Conservation (phyloP, 1,284 basidiomycete genomes). For the Pterulicium gracile region DNA sequence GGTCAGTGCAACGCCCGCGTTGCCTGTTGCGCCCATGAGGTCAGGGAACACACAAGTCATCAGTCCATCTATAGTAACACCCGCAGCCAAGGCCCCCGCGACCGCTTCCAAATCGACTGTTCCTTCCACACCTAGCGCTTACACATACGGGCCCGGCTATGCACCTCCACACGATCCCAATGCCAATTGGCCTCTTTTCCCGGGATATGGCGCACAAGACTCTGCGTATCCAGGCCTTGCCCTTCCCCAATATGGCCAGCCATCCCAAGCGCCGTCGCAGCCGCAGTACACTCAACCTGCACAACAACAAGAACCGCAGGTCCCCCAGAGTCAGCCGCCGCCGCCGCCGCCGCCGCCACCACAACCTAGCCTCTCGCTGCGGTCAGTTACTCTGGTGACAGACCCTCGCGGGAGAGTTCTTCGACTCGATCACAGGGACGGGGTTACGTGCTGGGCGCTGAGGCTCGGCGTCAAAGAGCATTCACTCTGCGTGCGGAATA, state of each 20-base stretch:
- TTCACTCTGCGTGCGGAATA: constrained; percentile 36
- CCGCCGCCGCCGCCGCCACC: constrained; percentile 26
- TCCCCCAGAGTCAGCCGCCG: too few species aligned
- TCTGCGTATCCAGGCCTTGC: too few species aligned
- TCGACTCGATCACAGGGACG: constrained; percentile 45
- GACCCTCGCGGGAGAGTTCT: constrained; percentile 47
- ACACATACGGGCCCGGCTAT: too few species aligned
- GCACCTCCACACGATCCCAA: constrained; percentile 35
- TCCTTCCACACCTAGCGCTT: constrained; percentile 19
- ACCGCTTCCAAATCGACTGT: constrained; percentile 16
- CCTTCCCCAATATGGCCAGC: too few species aligned
- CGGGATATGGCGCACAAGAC: too few species aligned
- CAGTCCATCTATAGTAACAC: constrained; percentile 10
- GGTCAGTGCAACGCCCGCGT: not conserved
- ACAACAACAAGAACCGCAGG: too few species aligned
- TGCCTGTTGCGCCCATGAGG: not conserved
- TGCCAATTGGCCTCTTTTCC: constrained; percentile 30
- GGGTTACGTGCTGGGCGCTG: constrained; percentile 59
- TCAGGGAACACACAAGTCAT: not conserved
- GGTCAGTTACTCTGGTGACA: constrained; percentile 39
- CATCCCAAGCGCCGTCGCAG: too few species aligned
- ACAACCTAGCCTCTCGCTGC: constrained; percentile 33
- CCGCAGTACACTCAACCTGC: too few species aligned
- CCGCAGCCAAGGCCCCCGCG: constrained; percentile 9
- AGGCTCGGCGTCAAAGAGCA: constrained; percentile 43